Base-by-base conservation (phyloP, 2,329 filamentous ascomycete species). In the Sporothrix pallida region DNA sequence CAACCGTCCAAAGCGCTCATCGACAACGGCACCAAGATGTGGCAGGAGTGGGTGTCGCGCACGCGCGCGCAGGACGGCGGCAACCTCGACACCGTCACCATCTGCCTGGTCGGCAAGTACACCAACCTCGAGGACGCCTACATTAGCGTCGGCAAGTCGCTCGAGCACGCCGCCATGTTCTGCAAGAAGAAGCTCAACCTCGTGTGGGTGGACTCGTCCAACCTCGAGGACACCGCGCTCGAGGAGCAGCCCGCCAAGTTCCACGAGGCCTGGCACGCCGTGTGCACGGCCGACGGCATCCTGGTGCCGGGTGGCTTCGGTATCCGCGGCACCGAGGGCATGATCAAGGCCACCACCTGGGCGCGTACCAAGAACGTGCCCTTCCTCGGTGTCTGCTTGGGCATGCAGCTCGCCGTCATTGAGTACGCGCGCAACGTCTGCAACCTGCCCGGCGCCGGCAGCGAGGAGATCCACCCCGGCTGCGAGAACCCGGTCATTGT, bases 31-130 rank as follows among this genome's bases (percentile, higher is more conserved):
- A 81, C 86, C 94, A 82, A 88, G 6, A 86, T 91, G 77, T 98
- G 95, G 95, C 91, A 91, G 79, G 84, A 83, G 46, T 87, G 93
- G 7, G 92, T 93, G 5, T 86, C 87, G 8, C 87, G 89, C 20
- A 88, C 93, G 79, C 87, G 91, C 46, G 75, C 70, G 23, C 73
- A 75, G 73, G 72, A 74, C 70, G 73, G 70, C 72, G 71, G 70
- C 72, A 88, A 89, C 74, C 85, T 91, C 70, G 91, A 93, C 60
- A 86, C 88, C 0, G 91, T 98, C 74, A 87, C 88, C 56, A 97
- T 99, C 80, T 94, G 90, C 9, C 86, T 99, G 13, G 95, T 98
- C 12, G 96, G 96, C 78, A 98, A 98, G 83, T 99, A 99, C 81
- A 91, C 91, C 26, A 89, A 90, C 71, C 89, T 95, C 3, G 90